A percentile compares a stretch with the other conserved stretches of the same genome.
These are phyloP conservation scores for Suillus sp. DNA, from an alignment of 768 basidiomycete genomes.

Conservation along the genomic window DNA sequence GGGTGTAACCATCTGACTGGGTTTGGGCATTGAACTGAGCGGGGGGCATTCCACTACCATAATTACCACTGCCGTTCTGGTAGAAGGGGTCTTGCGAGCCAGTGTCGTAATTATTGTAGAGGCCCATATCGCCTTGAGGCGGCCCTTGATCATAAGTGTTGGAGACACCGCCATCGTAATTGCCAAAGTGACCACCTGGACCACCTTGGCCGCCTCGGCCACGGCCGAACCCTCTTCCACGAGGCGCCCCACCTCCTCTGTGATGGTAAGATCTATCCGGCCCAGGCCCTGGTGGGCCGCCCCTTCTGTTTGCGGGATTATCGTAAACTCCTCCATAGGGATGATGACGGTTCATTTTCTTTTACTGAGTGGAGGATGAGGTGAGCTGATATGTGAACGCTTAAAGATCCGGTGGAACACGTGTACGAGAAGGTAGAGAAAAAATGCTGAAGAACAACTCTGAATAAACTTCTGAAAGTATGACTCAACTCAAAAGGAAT, in stretches of 20 bases:
- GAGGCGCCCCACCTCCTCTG: conserved; percentile 52
- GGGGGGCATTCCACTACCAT: conserved; percentile 50
- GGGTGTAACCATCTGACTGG: conserved; percentile 50
- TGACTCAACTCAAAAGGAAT: conserved; percentile 28
- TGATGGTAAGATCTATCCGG: conserved; percentile 71
- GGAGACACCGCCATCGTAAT: conserved; percentile 56
- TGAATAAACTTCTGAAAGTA: conserved; percentile 25
- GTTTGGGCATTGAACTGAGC: conserved; percentile 52
- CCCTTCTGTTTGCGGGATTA: conserved; percentile 56
- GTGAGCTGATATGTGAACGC: conserved; percentile 10
- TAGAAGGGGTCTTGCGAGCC: conserved; percentile 62
- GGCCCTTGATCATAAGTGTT: conserved; percentile 64
- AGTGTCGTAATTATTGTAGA: conserved; percentile 72
- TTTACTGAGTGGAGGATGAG: conserved; percentile 3
- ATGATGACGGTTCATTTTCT: conserved; percentile 85
- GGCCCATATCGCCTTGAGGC: conserved; percentile 61
- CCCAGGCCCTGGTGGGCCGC: conserved; percentile 68
- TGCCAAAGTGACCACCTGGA: conserved; percentile 44
- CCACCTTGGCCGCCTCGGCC: conserved; percentile 46
- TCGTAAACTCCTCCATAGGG: conserved; percentile 73
- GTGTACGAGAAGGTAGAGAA: conserved; percentile 6
- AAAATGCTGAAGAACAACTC: conserved; percentile 15
- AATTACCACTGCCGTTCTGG: conserved; percentile 67
- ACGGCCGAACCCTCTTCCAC: conserved; percentile 52
- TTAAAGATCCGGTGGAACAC: conserved; percentile 11